Percentiles rank a stretch among this genome's conserved stretches.
These are phyloP conservation scores for Platismatia glauca DNA, from an alignment of 495 filamentous ascomycete genomes.

Conservation along the genomic window DNA sequence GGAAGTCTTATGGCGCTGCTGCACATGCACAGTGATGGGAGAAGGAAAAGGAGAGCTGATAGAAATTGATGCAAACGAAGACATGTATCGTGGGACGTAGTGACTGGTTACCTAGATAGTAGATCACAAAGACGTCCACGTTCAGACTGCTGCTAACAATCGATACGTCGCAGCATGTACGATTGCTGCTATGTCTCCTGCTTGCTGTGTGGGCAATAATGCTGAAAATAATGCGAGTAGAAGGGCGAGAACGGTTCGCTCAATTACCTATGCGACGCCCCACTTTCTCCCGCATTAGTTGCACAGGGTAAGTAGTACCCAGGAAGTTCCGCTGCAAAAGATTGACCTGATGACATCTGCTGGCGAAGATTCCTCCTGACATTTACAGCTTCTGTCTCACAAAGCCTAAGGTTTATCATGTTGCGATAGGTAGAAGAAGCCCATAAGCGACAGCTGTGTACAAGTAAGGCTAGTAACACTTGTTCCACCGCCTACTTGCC, in stretches of 20 bases:
- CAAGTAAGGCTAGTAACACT: background rate
- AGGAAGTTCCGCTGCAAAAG: background rate
- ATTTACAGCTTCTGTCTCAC: background rate
- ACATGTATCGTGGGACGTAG: background rate
- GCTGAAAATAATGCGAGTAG: background rate
- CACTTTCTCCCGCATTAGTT: background rate
- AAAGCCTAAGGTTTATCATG: background rate
- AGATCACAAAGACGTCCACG: background rate
- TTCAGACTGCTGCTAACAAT: background rate
- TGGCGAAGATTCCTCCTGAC: background rate
- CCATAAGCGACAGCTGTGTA: background rate
- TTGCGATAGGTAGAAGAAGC: background rate
- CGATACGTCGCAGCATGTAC: background rate
- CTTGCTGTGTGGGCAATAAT: background rate
- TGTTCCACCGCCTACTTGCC: background rate
- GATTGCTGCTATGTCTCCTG: background rate
- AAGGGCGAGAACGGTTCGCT: background rate
- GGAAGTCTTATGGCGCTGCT: background rate
- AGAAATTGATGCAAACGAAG: background rate
- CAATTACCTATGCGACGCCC: background rate
- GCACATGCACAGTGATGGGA: background rate
- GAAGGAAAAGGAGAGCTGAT: background rate
- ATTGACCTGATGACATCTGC: background rate
- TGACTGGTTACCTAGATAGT: background rate
- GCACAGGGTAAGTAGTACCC: background rate